phyloP scores from a whole-genome alignment of 225 moss, liverwort and hornwort species.

The Physcomitrellopsis africana region DNA sequence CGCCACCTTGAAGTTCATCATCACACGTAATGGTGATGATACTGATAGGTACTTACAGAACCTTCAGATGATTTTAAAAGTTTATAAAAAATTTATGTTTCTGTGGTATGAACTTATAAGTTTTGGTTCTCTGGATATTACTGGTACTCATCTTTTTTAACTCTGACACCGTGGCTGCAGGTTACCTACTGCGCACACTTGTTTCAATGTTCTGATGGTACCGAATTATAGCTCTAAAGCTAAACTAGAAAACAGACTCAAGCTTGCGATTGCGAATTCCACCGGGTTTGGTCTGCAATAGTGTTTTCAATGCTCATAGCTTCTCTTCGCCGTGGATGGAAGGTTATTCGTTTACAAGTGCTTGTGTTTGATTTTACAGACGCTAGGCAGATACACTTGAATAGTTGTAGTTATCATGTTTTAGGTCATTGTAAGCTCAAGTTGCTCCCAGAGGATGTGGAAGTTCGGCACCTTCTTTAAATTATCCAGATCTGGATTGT shows the following conservation, averaged over 20 bases:
- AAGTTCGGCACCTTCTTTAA: too few species aligned
- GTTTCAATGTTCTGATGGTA: conserved; percentile 74
- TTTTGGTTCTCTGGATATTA: background rate
- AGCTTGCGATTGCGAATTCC: conserved; percentile 68
- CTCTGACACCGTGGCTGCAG: conserved; percentile 34
- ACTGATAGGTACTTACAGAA: conserved; percentile 60
- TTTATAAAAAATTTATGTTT: background rate
- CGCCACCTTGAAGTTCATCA: conserved; percentile 66
- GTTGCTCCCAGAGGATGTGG: too few species aligned
- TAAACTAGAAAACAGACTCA: conserved; percentile 62
- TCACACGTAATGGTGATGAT: conserved; percentile 74
- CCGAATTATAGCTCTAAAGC: conserved; percentile 62
- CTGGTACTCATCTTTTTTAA: background rate
- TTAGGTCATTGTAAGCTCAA: too few species aligned
- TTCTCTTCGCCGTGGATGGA: background rate
- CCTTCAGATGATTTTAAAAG: background rate
- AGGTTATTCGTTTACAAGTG: too few species aligned
- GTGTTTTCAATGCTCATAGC: conserved; percentile 3
- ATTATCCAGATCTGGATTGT: too few species aligned
- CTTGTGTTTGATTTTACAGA: too few species aligned
- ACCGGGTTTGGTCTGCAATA: conserved; percentile 76
- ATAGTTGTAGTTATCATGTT: too few species aligned
- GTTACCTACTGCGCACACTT: conserved; percentile 70
- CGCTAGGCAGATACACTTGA: too few species aligned
- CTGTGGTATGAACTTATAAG: background rate